Evolutionary conservation across 192 early-diverging fungal genomes (phyloP).

Genomic region (Lobulomyces angularis): DNA sequence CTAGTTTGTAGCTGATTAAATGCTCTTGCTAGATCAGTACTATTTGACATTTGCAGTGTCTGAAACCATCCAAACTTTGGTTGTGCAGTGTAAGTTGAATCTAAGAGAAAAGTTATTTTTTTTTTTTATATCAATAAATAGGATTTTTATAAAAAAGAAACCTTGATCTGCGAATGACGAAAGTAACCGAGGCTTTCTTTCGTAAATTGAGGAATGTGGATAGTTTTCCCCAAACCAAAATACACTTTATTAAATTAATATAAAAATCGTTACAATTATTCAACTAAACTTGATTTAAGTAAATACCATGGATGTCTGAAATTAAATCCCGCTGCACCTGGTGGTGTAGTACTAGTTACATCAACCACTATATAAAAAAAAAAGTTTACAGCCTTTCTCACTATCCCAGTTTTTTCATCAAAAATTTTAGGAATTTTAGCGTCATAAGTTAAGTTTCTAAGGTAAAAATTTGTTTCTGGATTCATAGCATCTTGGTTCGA

Average conservation of each 20-base stretch:
- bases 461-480: background rate
- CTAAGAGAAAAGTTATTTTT: background rate
- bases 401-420: conserved; percentile 19
- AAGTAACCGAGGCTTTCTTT: conserved; percentile 2
- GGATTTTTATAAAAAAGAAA: background rate
- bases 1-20: no score
- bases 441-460: background rate
- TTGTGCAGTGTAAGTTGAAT: background rate
- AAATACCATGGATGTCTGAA: conserved; percentile 5
- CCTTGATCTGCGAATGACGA: background rate
- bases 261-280: conserved; percentile 2
- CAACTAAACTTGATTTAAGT: no score
- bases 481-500: no score
- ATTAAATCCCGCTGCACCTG: conserved; percentile 5
- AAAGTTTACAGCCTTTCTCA: conserved; percentile 29
- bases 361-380: conserved; percentile 14
- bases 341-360: conserved; percentile 20
- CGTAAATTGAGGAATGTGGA: conserved; percentile 5
- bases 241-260: conserved; percentile 8
- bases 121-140: no score
- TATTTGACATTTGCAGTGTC: background rate
- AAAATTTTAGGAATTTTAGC: conserved; percentile 7
- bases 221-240: conserved; percentile 16
- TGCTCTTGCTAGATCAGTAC: conserved; percentile 21
- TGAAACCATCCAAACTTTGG: no score